A percentile compares a stretch with the other conserved stretches of the same genome.
phyloP scores from a whole-genome alignment of 768 basidiomycete species.

The Paxillus rubicundulus region DNA sequence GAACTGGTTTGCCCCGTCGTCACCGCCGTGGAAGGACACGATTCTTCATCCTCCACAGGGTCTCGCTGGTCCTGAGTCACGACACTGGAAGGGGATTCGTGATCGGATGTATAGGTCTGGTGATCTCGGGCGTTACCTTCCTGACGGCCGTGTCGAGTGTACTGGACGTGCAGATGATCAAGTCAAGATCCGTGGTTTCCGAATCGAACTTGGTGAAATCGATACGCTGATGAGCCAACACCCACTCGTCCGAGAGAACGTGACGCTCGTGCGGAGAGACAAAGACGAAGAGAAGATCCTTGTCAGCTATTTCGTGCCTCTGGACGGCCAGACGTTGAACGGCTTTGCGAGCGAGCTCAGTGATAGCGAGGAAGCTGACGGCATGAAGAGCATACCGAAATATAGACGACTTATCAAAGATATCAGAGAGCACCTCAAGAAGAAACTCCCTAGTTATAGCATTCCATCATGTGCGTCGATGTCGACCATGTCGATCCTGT shows the following conservation, averaged over 20 bases:
- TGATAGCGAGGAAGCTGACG: conserved; percentile 46
- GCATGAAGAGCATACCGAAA: conserved; percentile 74
- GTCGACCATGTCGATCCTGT: background rate
- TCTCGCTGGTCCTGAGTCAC: conserved; percentile 67
- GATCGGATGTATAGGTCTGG: conserved; percentile 98
- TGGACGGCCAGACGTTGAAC: conserved; percentile 63
- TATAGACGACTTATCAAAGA: conserved; percentile 90
- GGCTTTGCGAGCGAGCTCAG: conserved; percentile 68
- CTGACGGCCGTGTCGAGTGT: conserved; percentile 92
- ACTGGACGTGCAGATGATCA: conserved; percentile 97
- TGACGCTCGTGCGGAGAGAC: conserved; percentile 93
- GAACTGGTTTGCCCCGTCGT: conserved; percentile 80
- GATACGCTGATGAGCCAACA: conserved; percentile 95
- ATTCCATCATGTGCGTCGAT: conserved; percentile 75
- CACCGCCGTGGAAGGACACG: conserved; percentile 61
- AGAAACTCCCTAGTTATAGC: conserved; percentile 93
- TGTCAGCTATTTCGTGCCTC: conserved; percentile 94
- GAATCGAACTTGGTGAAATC: conserved; percentile 97
- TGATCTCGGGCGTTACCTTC: conserved; percentile 91
- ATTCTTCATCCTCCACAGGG: conserved; percentile 58
- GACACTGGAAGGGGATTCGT: conserved; percentile 91
- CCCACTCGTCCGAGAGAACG: conserved; percentile 93
- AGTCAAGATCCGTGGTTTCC: conserved; percentile 98
- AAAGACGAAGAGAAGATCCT: conserved; percentile 99
- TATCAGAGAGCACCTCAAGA: conserved; percentile 93